phyloP scores from a whole-genome alignment of 441 rosid species.

The Erysimum cheiri region DNA sequence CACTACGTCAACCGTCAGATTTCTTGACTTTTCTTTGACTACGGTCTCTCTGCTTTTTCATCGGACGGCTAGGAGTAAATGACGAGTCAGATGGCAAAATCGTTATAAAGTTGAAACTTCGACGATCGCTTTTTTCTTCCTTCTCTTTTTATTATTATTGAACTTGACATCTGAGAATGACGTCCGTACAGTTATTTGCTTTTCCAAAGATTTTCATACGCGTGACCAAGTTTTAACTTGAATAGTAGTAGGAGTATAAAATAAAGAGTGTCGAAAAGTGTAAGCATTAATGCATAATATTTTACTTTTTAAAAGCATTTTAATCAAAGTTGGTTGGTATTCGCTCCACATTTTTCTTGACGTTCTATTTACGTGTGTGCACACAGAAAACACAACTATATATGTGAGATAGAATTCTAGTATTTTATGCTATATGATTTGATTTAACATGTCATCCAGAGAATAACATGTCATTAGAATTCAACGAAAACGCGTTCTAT shows the following conservation, averaged over 20 bases:
- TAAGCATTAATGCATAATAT: neutral
- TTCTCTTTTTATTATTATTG: neutral
- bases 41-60: neutral
- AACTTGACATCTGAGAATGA: slow-evolving; percentile 32
- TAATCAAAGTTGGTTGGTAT: slow-evolving; percentile 12
- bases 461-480: neutral
- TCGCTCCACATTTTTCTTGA: slow-evolving; percentile 7
- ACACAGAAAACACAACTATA: neutral
- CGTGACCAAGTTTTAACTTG: slow-evolving; percentile 1
- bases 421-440: neutral
- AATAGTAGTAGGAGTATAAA: neutral
- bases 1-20: slow-evolving; percentile 39
- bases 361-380: neutral
- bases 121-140: neutral
- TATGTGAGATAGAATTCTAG: neutral
- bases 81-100: slow-evolving; percentile 16
- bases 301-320: slow-evolving; percentile 10
- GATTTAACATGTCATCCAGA: neutral
- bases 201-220: slow-evolving; percentile 36
- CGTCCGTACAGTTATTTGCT: slow-evolving; percentile 41
- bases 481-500: neutral
- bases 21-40: slow-evolving; percentile 12
- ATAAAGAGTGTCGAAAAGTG: slow-evolving; percentile 1
- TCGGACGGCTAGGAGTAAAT: slow-evolving; percentile 28
- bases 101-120: slow-evolving; percentile 12